Base-by-base conservation (phyloP, 2,329 filamentous ascomycete species). In the Aspergillus sp. region DNA sequence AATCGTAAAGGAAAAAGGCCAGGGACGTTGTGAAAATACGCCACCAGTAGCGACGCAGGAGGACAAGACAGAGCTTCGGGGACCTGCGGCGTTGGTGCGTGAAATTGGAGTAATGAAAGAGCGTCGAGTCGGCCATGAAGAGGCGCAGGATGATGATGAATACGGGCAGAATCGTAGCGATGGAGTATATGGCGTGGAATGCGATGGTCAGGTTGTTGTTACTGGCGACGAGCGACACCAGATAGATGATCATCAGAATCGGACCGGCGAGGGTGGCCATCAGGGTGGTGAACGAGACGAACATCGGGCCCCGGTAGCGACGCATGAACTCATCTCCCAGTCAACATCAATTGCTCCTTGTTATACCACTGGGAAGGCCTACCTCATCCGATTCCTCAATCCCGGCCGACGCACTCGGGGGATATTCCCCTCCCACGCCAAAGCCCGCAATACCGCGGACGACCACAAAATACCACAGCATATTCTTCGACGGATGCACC, bases 391-490 rank as follows among this genome's bases (percentile, higher is more conserved):
- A 63, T 32, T 65, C 63, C 45, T 68, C 65, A 4, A 68, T 52
- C 0, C 63, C 66, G 2, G 65, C 65, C 1, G 64, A 63, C 2
- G 65, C 65, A n/a, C 63, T 63, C 1, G 63, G 59, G 29, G 65
- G 65, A 47, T 67, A 67, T 52, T 69, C 65, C 3, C 65, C 65
- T 0, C 65, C 66, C 3, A 67, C 64, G 3, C 65, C 66, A 8
- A 68, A 65, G 0, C 66, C 66, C 29, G 62, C 58, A 29, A 68
- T 64, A 0, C 65, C 66, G 3, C 66, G 61, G 5, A 63, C 65
- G 1, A 66, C 50, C 6, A 65, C 63, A 35, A 69, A 59, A 46
- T 57, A 68, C 66, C 66, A 69, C 5, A 69, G 50, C 62, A 68
- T 65, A 9, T 65, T 60, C 5, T 53, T 3, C 1, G 55, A 57